Evolutionary conservation across 2,329 filamentous ascomycete species (phyloP).

Genomic region (Phoma sp.): DNA sequence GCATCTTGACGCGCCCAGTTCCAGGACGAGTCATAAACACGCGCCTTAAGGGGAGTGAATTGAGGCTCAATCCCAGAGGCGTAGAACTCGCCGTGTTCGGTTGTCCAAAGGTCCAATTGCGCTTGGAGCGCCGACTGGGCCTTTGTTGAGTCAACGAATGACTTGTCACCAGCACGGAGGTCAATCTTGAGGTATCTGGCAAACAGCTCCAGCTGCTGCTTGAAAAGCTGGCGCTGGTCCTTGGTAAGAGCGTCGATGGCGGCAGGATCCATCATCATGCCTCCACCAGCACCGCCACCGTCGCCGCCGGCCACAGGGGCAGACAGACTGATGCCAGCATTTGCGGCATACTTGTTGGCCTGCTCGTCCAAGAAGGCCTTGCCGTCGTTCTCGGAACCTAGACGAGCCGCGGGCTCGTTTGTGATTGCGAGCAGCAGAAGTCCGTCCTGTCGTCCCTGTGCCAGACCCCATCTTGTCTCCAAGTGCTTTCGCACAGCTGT

Average conservation of each 20-base stretch:
- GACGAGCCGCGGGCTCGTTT: constrained; percentile 86
- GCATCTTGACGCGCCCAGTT: constrained; percentile 99
- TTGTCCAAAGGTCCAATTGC: constrained; percentile 92
- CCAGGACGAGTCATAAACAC: constrained; percentile 98
- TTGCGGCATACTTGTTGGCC: constrained; percentile 85
- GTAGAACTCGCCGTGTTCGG: constrained; percentile 96
- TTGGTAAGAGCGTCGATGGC: constrained; percentile 97
- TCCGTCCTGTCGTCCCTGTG: constrained; percentile 86
- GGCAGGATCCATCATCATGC: constrained; percentile 99
- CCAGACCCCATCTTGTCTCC: constrained; percentile 91
- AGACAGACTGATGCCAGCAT: constrained; percentile 83
- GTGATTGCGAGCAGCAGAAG: constrained; percentile 88
- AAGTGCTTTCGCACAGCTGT: constrained; percentile 94
- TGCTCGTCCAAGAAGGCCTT: constrained; percentile 92
- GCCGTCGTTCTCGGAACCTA: constrained; percentile 88
- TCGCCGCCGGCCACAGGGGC: constrained; percentile 75
- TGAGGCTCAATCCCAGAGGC: constrained; percentile 92
- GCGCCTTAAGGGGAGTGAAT: constrained; percentile 91
- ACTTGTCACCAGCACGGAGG: constrained; percentile 94
- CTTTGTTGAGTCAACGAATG: constrained; percentile 82
- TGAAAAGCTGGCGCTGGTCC: constrained; percentile 94
- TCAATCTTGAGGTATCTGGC: constrained; percentile 98
- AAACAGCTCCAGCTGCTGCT: constrained; percentile 95
- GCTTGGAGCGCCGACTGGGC: constrained; percentile 87
- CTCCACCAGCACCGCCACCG: constrained; percentile 73